These are phyloP conservation scores for Ensete glaucum DNA, from an alignment of 176 grass and related monocot species.

Conservation along the genomic window DNA sequence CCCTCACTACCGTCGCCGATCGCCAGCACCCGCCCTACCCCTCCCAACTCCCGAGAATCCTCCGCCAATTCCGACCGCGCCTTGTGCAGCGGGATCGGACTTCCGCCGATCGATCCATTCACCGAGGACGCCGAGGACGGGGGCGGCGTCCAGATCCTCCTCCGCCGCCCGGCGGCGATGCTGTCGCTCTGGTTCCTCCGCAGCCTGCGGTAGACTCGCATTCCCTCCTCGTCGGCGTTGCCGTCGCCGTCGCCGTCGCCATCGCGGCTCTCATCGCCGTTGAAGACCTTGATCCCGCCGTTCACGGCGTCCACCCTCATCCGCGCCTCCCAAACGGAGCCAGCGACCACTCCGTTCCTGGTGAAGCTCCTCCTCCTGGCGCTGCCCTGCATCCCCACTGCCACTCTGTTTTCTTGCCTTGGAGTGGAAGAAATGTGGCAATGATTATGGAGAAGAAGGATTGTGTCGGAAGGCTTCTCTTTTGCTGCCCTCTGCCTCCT, in stretches of 20 bases:
- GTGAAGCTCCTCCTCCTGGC: conserved; percentile 39
- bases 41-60: conserved; percentile 34
- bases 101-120: conserved; percentile 4
- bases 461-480: not conserved
- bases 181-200: conserved; percentile 65
- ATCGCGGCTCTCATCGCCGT: conserved; percentile 19
- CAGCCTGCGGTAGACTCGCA: conserved; percentile 63
- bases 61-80: conserved; percentile 44
- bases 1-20: conserved; percentile 33
- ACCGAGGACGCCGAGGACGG: conserved; percentile 26
- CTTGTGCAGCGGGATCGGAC: conserved; percentile 43
- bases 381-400: conserved; percentile 25
- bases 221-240: conserved; percentile 74
- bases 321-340: conserved; percentile 86
- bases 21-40: conserved; percentile 11
- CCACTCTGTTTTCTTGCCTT: not conserved
- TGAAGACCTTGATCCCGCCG: conserved; percentile 98
- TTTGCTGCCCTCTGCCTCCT: not conserved
- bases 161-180: conserved; percentile 32
- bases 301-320: conserved; percentile 97
- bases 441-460: not conserved
- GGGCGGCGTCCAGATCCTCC: conserved; percentile 68
- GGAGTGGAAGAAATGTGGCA: not conserved
- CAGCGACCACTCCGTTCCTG: conserved; percentile 18
- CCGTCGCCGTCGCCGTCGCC: conserved; percentile 15